Percentiles rank a stretch among this genome's conserved stretches.
Conservation (phyloP, 768 basidiomycete genomes). For the Kwoniella shandongensis region DNA sequence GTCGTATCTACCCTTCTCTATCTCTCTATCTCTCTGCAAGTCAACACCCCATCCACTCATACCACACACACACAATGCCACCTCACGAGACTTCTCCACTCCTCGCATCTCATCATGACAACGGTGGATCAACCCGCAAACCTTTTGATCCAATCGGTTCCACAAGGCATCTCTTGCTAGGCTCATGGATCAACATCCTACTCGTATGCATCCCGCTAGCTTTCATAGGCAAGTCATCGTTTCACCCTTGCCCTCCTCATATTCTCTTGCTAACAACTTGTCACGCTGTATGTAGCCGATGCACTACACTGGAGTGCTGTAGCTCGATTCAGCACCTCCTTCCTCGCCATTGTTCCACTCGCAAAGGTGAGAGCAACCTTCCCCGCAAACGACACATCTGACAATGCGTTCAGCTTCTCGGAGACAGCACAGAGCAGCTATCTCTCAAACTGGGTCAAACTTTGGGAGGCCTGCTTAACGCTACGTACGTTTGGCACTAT, state of each 20-base stretch:
- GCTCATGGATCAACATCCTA: conserved; percentile 68
- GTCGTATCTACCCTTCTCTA: background rate
- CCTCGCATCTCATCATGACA: background rate
- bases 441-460: conserved; percentile 72
- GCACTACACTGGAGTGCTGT: conserved; percentile 43
- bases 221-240: conserved; percentile 62
- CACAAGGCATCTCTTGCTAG: conserved; percentile 51
- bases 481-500: conserved; percentile 51
- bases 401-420: conserved; percentile 32
- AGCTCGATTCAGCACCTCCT: conserved; percentile 67
- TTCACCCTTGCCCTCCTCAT: background rate
- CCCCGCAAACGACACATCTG: conserved; percentile 5
- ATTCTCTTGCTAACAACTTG: background rate
- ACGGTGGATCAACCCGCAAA: background rate
- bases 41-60: background rate
- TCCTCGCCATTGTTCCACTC: conserved; percentile 82
- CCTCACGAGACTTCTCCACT: conserved; percentile 23
- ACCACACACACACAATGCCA: conserved; percentile 21
- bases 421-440: conserved; percentile 54
- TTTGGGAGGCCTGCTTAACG: conserved; percentile 80
- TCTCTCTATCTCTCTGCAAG: background rate
- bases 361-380: conserved; percentile 65
- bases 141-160: conserved; percentile 41
- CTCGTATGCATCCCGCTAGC: conserved; percentile 78
- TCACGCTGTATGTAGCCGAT: conserved; percentile 34